A percentile compares a stretch with the other conserved stretches of the same genome.
These are phyloP conservation scores for Solanum dulcamara DNA, from an alignment of 257 asterid species.

Conservation along the genomic window DNA sequence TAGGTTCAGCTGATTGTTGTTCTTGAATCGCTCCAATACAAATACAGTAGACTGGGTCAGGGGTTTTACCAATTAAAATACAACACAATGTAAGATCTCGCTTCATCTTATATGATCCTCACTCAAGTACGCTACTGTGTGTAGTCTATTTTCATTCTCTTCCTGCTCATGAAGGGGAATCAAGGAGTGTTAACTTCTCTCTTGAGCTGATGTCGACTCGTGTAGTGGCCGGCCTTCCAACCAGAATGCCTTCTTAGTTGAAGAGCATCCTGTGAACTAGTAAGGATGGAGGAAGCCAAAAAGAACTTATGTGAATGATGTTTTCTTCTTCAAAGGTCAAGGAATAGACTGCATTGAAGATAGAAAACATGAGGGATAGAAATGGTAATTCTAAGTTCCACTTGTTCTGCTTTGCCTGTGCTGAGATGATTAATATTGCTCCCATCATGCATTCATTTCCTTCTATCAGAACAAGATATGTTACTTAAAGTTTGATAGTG, in stretches of 20 bases:
- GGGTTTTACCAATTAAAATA: not conserved
- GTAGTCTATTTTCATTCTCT: constrained; percentile 5
- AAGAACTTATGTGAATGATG: not conserved
- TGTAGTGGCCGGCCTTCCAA: not conserved
- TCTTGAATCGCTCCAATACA: not conserved
- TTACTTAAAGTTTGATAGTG: not conserved
- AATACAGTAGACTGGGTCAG: not conserved
- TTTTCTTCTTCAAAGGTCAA: not conserved
- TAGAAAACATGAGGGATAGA: not conserved
- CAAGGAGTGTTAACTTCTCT: constrained; percentile 9
- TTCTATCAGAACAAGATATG: not conserved
- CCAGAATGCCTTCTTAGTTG: not conserved
- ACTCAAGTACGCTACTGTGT: not conserved
- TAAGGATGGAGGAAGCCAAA: not conserved
- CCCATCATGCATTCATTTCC: not conserved
- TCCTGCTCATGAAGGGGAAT: constrained; percentile 6
- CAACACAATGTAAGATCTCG: not conserved
- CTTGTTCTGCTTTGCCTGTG: not conserved
- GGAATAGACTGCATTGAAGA: not conserved
- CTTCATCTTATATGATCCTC: not conserved
- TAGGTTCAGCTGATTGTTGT: not conserved
- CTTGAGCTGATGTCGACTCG: not conserved
- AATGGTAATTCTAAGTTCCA: not conserved
- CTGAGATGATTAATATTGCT: not conserved
- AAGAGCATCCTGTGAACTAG: not conserved